These are phyloP conservation scores for Acanthamoeba healyi DNA, from an alignment of 208 protist genomes.

Conservation along the genomic window DNA sequence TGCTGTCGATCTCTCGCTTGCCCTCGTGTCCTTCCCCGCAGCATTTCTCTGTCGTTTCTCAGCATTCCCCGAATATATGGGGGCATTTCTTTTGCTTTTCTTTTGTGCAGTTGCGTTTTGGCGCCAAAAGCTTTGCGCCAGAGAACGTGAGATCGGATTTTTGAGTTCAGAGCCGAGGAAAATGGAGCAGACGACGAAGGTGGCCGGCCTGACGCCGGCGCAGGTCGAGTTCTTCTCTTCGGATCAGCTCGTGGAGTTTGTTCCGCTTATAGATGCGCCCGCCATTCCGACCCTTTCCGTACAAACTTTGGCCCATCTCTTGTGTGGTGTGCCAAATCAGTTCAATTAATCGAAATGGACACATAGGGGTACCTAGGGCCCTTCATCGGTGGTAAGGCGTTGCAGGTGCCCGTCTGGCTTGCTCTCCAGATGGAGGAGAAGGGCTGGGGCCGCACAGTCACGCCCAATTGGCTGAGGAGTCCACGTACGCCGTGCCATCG, in stretches of 20 bases:
- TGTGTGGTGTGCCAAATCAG: too few relatives aligned
- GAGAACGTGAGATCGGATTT: too few relatives aligned
- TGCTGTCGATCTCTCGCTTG: background rate
- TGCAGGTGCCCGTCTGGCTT: slow-evolving; percentile 17
- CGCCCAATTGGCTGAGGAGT: background rate
- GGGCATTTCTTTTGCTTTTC: too few relatives aligned
- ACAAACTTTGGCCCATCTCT: background rate
- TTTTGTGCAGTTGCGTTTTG: too few relatives aligned
- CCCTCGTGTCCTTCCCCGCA: background rate
- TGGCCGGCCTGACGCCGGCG: background rate
- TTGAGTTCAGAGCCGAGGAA: too few relatives aligned
- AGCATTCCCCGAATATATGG: background rate
- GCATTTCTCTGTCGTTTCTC: background rate
- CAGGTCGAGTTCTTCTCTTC: slow-evolving; percentile 7
- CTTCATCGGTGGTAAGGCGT: background rate
- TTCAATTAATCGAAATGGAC: background rate
- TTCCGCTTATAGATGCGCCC: background rate
- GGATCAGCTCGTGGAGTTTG: background rate
- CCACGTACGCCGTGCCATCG: background rate
- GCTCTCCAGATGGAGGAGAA: slow-evolving; percentile 46
- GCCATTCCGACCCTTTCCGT: slow-evolving; percentile 16
- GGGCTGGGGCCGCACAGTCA: slow-evolving; percentile 1
- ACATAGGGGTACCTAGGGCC: background rate
- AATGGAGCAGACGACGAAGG: background rate
- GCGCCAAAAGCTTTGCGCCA: too few relatives aligned